These are phyloP conservation scores for Candida verbasci DNA, from an alignment of 805 yeast genomes.

Conservation along the genomic window DNA sequence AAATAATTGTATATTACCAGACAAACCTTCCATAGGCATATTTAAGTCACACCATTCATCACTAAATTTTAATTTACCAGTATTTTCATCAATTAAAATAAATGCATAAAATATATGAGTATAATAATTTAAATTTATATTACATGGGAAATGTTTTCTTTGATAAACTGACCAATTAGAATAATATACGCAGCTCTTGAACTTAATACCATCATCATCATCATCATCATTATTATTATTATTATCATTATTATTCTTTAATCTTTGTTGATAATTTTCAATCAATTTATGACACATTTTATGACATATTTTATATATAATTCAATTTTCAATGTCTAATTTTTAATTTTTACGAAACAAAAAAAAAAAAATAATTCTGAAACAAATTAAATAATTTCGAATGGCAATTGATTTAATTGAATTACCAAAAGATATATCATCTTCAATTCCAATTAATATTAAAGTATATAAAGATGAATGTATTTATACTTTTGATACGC, in stretches of 20 bases:
- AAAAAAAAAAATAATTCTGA: neutral
- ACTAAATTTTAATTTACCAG: constrained; percentile 51
- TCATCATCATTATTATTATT: no score
- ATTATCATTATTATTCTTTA: neutral
- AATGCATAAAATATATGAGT: constrained; percentile 81
- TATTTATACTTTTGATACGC: constrained; percentile 76
- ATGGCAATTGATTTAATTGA: constrained; percentile 9
- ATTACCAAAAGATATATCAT: constrained; percentile 16
- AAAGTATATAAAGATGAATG: constrained; percentile 84
- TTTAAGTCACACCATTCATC: constrained; percentile 68
- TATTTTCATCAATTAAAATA: constrained; percentile 47
- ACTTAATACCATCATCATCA: no score
- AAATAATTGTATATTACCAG: constrained; percentile 51
- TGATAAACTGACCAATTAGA: constrained; percentile 45
- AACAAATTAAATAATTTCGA: no score
- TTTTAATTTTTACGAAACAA: no score
- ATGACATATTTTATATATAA: no score
- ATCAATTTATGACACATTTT: constrained; percentile 7
- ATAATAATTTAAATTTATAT: constrained; percentile 52
- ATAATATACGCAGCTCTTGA: constrained; percentile 42
- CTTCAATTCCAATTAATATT: constrained; percentile 15
- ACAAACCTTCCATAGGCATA: constrained; percentile 25
- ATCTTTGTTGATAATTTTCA: constrained; percentile 6
- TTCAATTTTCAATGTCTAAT: no score
- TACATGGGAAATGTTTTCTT: constrained; percentile 49